These are phyloP conservation scores for Lentinula detonsa DNA, from an alignment of 768 basidiomycete genomes.

Conservation along the genomic window DNA sequence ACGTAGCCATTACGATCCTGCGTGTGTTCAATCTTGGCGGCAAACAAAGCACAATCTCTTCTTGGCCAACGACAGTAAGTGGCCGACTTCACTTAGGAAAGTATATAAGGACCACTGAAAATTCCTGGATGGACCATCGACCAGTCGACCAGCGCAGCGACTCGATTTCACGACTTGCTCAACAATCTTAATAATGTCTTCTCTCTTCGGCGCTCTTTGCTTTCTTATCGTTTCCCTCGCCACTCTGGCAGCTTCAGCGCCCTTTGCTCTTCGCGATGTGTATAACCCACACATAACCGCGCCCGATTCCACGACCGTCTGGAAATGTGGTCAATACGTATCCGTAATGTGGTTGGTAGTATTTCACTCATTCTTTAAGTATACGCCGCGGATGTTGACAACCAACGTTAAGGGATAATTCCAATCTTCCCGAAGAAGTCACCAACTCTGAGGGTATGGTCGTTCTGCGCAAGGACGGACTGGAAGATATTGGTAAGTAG, in stretches of 20 bases:
- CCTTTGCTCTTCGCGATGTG: conserved; percentile 14
- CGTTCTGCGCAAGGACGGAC: conserved; percentile 9
- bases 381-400: background rate
- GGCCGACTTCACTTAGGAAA: background rate
- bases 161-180: too few species aligned
- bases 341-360: conserved; percentile 24
- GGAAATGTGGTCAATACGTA: conserved; percentile 15
- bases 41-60: background rate
- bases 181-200: conserved; percentile 3
- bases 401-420: conserved; percentile 15
- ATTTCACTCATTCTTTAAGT: too few species aligned
- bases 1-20: background rate
- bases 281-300: conserved; percentile 14
- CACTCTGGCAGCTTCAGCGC: conserved; percentile 8
- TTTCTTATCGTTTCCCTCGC: conserved; percentile 12
- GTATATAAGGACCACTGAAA: background rate
- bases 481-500: background rate
- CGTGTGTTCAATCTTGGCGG: background rate
- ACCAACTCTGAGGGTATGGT: conserved; percentile 17
- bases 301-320: conserved; percentile 16
- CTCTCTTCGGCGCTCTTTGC: conserved; percentile 10
- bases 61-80: background rate
- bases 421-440: conserved; percentile 11
- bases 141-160: background rate
- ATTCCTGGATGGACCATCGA: background rate